Conservation (phyloP, 805 yeast genomes). For the Cyberlindnera mrakii region DNA sequence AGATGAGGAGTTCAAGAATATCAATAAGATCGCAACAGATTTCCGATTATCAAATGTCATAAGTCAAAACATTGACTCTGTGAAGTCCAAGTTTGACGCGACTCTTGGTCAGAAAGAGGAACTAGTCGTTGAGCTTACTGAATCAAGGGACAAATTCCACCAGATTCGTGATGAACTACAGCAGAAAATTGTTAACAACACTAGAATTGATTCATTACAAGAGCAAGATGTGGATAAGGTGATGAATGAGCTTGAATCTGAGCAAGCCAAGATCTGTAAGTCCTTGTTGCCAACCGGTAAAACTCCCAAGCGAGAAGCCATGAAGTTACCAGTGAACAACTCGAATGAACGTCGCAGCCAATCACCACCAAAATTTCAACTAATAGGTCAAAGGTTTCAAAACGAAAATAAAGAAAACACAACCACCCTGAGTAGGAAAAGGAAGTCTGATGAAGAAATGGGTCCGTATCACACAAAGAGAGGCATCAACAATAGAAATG, state of each 20-base stretch:
- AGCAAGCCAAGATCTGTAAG: conserved; percentile 20
- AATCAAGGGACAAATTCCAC: not conserved
- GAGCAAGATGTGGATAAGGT: conserved; percentile 17
- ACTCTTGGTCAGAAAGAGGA: not conserved
- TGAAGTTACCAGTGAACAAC: conserved; percentile 11
- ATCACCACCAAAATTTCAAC: conserved; percentile 24
- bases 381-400: conserved; percentile 22
- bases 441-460: conserved; percentile 8
- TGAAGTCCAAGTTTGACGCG: conserved; percentile 3
- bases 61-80: not conserved
- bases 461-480: not conserved
- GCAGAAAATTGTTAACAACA: conserved; percentile 8
- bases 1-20: conserved; percentile 15
- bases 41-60: conserved; percentile 8
- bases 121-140: not conserved
- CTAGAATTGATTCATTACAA: conserved; percentile 11
- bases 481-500: not conserved
- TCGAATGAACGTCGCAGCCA: not conserved
- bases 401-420: conserved; percentile 10
- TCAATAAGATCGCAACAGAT: conserved; percentile 3
- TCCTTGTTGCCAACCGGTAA: conserved; percentile 25
- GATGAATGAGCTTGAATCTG: conserved; percentile 20
- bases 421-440: conserved; percentile 3
- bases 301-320: conserved; percentile 21
- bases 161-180: conserved; percentile 2